Conservation (phyloP, 306 rosid genomes). For the Citrullus amarus region DNA sequence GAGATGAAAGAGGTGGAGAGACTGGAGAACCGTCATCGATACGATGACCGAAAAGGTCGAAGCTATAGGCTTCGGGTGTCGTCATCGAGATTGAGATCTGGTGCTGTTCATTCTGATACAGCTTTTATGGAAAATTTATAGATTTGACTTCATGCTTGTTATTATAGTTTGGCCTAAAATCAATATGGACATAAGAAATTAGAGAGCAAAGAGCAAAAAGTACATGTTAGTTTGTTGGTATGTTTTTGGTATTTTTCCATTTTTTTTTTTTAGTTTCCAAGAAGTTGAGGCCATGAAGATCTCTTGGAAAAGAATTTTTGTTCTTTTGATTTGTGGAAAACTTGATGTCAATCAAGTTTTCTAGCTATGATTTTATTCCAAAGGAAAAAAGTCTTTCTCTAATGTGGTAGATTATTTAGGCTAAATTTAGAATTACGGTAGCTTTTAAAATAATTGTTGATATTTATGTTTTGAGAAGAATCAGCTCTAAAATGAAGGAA, state of each 20-base stretch:
- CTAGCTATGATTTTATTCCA: neutral
- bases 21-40: conserved; percentile 8
- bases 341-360: neutral
- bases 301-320: neutral
- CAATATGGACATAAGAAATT: neutral
- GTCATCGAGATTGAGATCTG: conserved; percentile 27
- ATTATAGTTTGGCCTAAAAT: neutral
- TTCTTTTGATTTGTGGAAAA: neutral
- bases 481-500: no score
- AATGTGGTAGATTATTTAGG: no score
- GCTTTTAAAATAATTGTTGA: no score
- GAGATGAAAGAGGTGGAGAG: conserved; percentile 1
- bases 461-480: no score
- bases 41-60: conserved; percentile 20
- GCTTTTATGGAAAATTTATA: neutral
- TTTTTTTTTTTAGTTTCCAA: neutral
- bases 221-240: neutral
- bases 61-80: conserved; percentile 13
- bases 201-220: neutral
- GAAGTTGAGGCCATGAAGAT: neutral
- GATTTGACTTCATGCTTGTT: neutral
- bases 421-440: no score
- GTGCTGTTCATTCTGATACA: conserved; percentile 60
- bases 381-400: neutral
- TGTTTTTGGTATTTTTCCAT: no score